A percentile compares a stretch with the other conserved stretches of the same genome.
phyloP scores from a whole-genome alignment of 371 early-diverging fungal genomes.

The Mortierella sp. region DNA sequence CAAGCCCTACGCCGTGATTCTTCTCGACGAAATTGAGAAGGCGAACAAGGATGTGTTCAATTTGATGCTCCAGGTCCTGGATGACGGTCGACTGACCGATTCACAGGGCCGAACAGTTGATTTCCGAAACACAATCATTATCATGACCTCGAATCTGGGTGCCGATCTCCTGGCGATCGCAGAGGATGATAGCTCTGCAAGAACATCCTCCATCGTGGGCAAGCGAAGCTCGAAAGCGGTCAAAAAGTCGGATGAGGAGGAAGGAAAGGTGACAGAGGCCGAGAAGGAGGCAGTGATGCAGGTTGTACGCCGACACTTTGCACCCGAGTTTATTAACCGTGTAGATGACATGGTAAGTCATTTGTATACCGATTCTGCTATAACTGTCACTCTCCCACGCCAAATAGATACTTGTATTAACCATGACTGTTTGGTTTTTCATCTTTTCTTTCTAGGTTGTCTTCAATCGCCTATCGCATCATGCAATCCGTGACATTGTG shows the following conservation, averaged over 20 bases:
- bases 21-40: slow-evolving; percentile 96
- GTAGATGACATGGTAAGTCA: slow-evolving; percentile 82
- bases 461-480: slow-evolving; percentile 84
- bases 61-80: slow-evolving; percentile 85
- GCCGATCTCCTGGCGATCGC: slow-evolving; percentile 62
- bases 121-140: slow-evolving; percentile 92
- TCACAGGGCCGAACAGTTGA: slow-evolving; percentile 88
- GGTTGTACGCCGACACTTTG: slow-evolving; percentile 83
- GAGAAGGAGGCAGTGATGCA: slow-evolving; percentile 62
- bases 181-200: slow-evolving; percentile 28
- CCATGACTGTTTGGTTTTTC: neutral
- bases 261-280: slow-evolving; percentile 46
- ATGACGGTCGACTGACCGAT: slow-evolving; percentile 92
- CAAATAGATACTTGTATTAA: no score
- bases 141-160: slow-evolving; percentile 91
- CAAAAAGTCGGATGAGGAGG: slow-evolving; percentile 15
- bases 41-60: slow-evolving; percentile 84
- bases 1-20: slow-evolving; percentile 90
- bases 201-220: slow-evolving; percentile 29
- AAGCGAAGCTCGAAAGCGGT: slow-evolving; percentile 6
- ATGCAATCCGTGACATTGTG: slow-evolving; percentile 81
- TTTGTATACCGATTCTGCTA: no score
- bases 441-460: slow-evolving; percentile 56
- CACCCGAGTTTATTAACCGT: slow-evolving; percentile 93
- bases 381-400: slow-evolving; percentile 1